These are phyloP conservation scores for Tricholoma terreum DNA, from an alignment of 768 basidiomycete genomes.

Conservation along the genomic window DNA sequence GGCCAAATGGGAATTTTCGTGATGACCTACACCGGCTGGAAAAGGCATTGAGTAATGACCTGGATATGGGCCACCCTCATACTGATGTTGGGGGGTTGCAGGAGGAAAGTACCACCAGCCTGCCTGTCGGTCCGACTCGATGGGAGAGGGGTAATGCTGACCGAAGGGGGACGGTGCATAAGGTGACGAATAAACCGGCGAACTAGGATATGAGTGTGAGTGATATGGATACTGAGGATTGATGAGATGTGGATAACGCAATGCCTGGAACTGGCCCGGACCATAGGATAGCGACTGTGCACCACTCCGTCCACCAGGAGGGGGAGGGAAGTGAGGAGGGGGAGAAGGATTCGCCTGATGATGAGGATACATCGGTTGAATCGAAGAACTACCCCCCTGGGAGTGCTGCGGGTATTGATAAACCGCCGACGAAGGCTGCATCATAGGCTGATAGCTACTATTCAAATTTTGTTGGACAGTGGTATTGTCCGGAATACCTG, in stretches of 20 bases:
- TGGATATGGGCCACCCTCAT: constrained; percentile 30
- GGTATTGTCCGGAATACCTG: constrained; percentile 31
- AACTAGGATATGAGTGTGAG: constrained; percentile 31
- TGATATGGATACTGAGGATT: constrained; percentile 35
- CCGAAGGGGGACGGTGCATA: constrained; percentile 34
- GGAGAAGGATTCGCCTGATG: constrained; percentile 22
- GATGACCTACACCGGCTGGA: constrained; percentile 15
- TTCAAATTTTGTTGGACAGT: constrained; percentile 41
- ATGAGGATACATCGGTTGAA: constrained; percentile 25
- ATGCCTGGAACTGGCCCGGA: constrained; percentile 29
- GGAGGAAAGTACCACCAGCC: constrained; percentile 52
- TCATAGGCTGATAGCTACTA: constrained; percentile 39
- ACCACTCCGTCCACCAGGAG: constrained; percentile 19
- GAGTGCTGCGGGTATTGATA: constrained; percentile 37
- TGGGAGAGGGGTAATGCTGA: constrained; percentile 30
- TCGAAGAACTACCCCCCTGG: constrained; percentile 29
- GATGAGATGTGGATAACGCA: constrained; percentile 31
- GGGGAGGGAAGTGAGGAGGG: constrained; percentile 23
- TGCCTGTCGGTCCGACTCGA: constrained; percentile 41
- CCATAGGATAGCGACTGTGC: constrained; percentile 23
- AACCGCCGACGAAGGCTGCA: constrained; percentile 35
- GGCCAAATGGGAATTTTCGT: constrained; percentile 20
- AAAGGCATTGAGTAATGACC: constrained; percentile 30
- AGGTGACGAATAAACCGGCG: constrained; percentile 37
- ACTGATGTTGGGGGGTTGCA: constrained; percentile 22